Evolutionary conservation across 331 rosid species (phyloP).

Genomic region (Acacia pycnantha): DNA sequence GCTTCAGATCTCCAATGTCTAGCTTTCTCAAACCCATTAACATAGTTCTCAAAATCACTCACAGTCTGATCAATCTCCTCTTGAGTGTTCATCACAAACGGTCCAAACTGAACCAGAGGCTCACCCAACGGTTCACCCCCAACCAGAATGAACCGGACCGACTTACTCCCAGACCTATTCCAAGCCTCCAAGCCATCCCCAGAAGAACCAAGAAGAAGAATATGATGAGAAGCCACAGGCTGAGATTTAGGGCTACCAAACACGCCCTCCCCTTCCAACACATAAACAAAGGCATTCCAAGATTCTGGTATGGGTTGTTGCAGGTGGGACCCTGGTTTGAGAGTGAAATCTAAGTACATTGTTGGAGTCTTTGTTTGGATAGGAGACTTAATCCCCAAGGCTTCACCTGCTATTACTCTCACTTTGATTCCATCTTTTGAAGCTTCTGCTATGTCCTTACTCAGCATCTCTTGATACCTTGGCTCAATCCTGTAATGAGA

Average conservation of each 20-base stretch:
- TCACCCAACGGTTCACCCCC: slow-evolving; percentile 78
- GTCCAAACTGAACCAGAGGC: slow-evolving; percentile 64
- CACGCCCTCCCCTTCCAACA: slow-evolving; percentile 72
- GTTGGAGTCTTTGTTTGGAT: slow-evolving; percentile 78
- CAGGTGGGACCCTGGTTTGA: slow-evolving; percentile 60
- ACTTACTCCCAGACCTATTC: slow-evolving; percentile 55
- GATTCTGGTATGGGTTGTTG: slow-evolving; percentile 58
- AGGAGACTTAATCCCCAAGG: slow-evolving; percentile 71
- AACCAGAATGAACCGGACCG: slow-evolving; percentile 59
- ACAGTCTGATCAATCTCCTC: slow-evolving; percentile 74
- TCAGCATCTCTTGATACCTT: slow-evolving; percentile 64
- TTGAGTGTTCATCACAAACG: slow-evolving; percentile 83
- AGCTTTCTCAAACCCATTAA: slow-evolving; percentile 82
- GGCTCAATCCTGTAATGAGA: slow-evolving; percentile 62
- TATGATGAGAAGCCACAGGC: slow-evolving; percentile 50
- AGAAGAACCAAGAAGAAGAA: slow-evolving; percentile 59
- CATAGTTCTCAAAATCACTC: slow-evolving; percentile 66
- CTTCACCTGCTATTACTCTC: slow-evolving; percentile 76
- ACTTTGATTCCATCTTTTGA: slow-evolving; percentile 64
- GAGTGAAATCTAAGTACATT: slow-evolving; percentile 72
- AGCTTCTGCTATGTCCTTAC: slow-evolving; percentile 62
- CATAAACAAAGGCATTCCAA: slow-evolving; percentile 71
- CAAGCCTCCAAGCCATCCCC: slow-evolving; percentile 74
- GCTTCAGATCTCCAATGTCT: slow-evolving; percentile 76
- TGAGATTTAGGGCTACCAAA: slow-evolving; percentile 50